A percentile compares a stretch with the other conserved stretches of the same genome.
Evolutionary conservation across 257 asterid species (phyloP).

Genomic region (Salvia miltiorrhiza): DNA sequence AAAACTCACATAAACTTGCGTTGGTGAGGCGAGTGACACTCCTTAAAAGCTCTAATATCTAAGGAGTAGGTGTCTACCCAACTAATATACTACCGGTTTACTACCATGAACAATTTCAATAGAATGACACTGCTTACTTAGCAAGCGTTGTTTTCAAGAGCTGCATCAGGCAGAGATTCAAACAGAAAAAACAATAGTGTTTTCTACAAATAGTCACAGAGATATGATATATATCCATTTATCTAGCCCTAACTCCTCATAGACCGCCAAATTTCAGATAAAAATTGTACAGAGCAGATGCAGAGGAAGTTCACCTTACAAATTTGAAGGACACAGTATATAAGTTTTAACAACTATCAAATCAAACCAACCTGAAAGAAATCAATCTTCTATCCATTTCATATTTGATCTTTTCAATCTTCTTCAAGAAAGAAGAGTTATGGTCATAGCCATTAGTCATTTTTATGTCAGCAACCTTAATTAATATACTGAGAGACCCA

Average conservation of each 20-base stretch:
- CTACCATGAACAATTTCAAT: neutral
- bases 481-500: conserved; percentile 80
- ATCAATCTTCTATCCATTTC: conserved; percentile 15
- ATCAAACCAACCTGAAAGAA: conserved; percentile 29
- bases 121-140: neutral
- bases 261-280: conserved; percentile 12
- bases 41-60: neutral
- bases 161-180: neutral
- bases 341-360: conserved; percentile 22
- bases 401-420: conserved; percentile 4
- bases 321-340: conserved; percentile 20
- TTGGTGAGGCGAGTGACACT: neutral
- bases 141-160: neutral
- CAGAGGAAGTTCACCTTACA: conserved; percentile 24
- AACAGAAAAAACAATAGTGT: neutral
- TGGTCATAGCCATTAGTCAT: neutral
- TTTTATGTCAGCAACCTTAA: conserved; percentile 22
- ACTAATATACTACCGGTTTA: neutral
- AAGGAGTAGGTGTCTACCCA: neutral
- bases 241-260: neutral
- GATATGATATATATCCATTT: conserved; percentile 10
- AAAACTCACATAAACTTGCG: neutral
- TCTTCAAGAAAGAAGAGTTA: conserved; percentile 12
- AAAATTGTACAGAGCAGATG: conserved; percentile 34
- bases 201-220: neutral